phyloP scores from a whole-genome alignment of 1,139 yeast species.

The Geotrichum macrosporum region DNA sequence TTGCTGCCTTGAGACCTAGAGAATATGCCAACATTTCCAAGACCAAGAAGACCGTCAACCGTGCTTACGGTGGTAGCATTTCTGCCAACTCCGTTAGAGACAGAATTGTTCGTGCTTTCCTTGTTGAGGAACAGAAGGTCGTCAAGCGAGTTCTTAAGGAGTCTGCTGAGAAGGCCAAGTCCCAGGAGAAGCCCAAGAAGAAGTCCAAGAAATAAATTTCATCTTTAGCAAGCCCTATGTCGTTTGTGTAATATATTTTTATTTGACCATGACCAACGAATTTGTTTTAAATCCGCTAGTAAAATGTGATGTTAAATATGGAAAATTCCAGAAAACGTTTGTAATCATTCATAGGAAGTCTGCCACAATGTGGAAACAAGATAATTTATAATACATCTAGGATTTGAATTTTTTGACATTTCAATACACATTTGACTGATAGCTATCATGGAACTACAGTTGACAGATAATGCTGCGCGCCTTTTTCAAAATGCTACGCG shows the following conservation, averaged over 20 bases:
- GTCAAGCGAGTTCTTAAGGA: constrained; percentile 98
- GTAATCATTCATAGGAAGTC: no score
- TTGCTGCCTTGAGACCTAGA: constrained; percentile 94
- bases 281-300: no score
- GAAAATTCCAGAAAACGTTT: no score
- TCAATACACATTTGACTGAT: background rate
- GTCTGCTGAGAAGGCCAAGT: constrained; percentile 79
- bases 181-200: constrained; percentile 45
- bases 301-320: no score
- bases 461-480: constrained; percentile 87
- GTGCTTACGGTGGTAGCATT: constrained; percentile 99
- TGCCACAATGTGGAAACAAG: no score
- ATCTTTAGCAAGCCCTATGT: background rate
- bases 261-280: background rate
- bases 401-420: constrained; percentile 1
- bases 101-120: constrained; percentile 98
- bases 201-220: constrained; percentile 26
- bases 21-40: constrained; percentile 89
- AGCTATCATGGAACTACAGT: constrained; percentile 21
- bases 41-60: constrained; percentile 96
- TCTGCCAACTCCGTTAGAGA: constrained; percentile 98
- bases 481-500: constrained; percentile 74
- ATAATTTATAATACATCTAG: no score
- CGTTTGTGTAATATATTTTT: background rate
- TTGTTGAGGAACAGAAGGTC: constrained; percentile 98